Base-by-base conservation (phyloP, 2,329 filamentous ascomycete genomes). In the Dothiorella sarmentorum region DNA sequence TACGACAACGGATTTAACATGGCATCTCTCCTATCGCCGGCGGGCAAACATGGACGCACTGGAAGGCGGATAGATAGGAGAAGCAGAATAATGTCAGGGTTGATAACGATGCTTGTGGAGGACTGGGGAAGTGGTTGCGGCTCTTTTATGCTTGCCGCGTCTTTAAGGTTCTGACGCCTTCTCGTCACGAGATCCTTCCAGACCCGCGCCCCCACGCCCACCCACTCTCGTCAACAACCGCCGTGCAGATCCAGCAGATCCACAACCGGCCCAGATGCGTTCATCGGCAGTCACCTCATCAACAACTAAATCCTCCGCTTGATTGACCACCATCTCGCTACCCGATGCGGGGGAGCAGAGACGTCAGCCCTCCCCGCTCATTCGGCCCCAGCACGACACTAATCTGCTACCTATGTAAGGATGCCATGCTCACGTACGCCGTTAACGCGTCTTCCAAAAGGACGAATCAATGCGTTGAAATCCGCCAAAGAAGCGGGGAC, bases 221-320 rank as follows among this genome's bases (percentile, higher is more conserved):
- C n/a, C n/a, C n/a, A n/a, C n/a, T n/a, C 44, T 35, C 22, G 29
- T 18, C 29, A 29, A 15, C 43, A 17, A 26, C 43, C 43, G 15
- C n/a, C n/a, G 38, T n/a, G 33, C 47, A 38, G 47, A 52, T 52
- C 47, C 47, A 52, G 22, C 47, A 18, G 49, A 53, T 53, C 49
- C 22, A n/a, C n/a, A 22, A 20, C 47, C 22, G 29, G 15, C 15
- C 29, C 29, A 31, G 29, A 31, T 2, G 29, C 10, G 29, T 31
- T 10, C 7, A 31, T 31, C 29, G 10, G 29, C 29, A 31, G 27
- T 5, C 10, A n/a, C 37, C 17, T 43, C 20, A 43, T 24, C 22
- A 26, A 6, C 42, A 15, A 18, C 9, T 15, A 27, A n/a, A 15
- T n/a, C 42, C 20, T 24, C 20, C 22, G 40, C 40, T 22, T 10